A percentile compares a stretch with the other conserved stretches of the same genome.
Conservation (phyloP, 164 flowering plant species). For the Stephania cephalantha region DNA sequence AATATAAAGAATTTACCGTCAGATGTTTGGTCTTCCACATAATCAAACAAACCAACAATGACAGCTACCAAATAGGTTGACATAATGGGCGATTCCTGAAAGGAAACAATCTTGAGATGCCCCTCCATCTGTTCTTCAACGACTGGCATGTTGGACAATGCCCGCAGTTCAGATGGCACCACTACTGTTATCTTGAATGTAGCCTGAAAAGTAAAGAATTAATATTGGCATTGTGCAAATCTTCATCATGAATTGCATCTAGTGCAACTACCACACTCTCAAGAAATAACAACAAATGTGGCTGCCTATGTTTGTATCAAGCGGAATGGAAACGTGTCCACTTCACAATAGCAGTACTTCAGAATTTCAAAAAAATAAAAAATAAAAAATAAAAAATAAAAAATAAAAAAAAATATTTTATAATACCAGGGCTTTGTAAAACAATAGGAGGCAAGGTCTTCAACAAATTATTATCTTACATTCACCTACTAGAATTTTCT, state of each 20-base stretch:
- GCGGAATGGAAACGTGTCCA: too few relatives aligned
- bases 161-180: constrained; percentile 70
- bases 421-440: too few relatives aligned
- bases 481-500: too few relatives aligned
- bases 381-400: too few relatives aligned
- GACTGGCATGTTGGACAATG: constrained; percentile 93
- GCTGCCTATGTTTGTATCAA: too few relatives aligned
- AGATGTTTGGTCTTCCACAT: constrained; percentile 69
- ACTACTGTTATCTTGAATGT: constrained; percentile 77
- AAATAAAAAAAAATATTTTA: too few relatives aligned
- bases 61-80: constrained; percentile 94
- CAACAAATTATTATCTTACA: too few relatives aligned
- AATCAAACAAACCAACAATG: constrained; percentile 90
- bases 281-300: too few relatives aligned
- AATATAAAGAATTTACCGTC: constrained; percentile 48
- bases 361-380: too few relatives aligned
- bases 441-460: too few relatives aligned
- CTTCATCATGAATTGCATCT: background rate
- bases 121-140: constrained; percentile 61
- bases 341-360: too few relatives aligned
- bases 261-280: background rate
- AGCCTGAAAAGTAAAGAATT: constrained; percentile 44
- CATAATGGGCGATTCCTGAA: constrained; percentile 88
- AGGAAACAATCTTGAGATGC: constrained; percentile 52
- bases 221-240: background rate